phyloP scores from a whole-genome alignment of 176 grass and related monocot species.

The Rhipidocladum racemiflorum region DNA sequence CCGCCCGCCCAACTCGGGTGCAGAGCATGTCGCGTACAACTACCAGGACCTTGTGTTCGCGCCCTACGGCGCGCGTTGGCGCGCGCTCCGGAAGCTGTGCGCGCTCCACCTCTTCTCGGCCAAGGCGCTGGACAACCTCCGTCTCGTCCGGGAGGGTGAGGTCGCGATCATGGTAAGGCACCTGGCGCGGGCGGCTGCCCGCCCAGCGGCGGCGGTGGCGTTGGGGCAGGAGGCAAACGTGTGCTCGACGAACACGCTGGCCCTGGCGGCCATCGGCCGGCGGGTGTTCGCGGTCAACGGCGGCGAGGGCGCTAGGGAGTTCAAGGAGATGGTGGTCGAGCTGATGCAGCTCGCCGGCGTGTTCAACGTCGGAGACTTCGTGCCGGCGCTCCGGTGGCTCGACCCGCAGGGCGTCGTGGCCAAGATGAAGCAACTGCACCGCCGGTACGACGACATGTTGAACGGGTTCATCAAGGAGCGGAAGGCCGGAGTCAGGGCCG shows the following conservation, averaged over 20 bases:
- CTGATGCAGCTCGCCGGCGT: slow-evolving; percentile 50
- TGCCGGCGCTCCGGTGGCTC: slow-evolving; percentile 43
- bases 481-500: slow-evolving; percentile 14
- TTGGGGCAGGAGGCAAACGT: slow-evolving; percentile 52
- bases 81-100: slow-evolving; percentile 61
- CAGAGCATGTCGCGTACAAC: slow-evolving; percentile 80
- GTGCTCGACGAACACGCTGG: slow-evolving; percentile 61
- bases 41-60: slow-evolving; percentile 88
- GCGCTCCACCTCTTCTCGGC: slow-evolving; percentile 59
- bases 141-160: slow-evolving; percentile 44
- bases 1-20: slow-evolving; percentile 76
- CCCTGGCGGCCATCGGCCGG: slow-evolving; percentile 44
- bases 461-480: slow-evolving; percentile 48
- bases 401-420: slow-evolving; percentile 59
- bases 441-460: slow-evolving; percentile 58
- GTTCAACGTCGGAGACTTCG: slow-evolving; percentile 62
- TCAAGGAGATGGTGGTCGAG: slow-evolving; percentile 66
- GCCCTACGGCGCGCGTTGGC: slow-evolving; percentile 71
- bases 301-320: slow-evolving; percentile 35
- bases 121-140: slow-evolving; percentile 52
- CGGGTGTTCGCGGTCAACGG: slow-evolving; percentile 48
- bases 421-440: slow-evolving; percentile 60
- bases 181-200: neutral
- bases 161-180: slow-evolving; percentile 32
- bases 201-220: neutral